Conservation (phyloP, 495 filamentous ascomycete species). For the Xylaria flabelliformis region DNA sequence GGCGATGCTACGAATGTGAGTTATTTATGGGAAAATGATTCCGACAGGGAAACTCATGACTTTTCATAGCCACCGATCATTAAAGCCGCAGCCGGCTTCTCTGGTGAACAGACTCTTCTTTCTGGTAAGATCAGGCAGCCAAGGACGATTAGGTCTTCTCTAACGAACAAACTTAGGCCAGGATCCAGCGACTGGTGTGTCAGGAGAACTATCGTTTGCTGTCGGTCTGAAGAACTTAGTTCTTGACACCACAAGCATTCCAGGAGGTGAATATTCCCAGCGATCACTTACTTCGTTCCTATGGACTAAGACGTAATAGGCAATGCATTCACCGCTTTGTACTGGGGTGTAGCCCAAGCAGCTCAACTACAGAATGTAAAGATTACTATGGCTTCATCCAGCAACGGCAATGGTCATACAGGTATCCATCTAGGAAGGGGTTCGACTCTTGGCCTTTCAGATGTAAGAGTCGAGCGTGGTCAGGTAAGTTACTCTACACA, state of each 20-base stretch:
- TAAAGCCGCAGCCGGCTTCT: slow-evolving; percentile 60
- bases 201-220: slow-evolving; percentile 58
- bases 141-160: slow-evolving; percentile 54
- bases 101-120: slow-evolving; percentile 41
- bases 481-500: slow-evolving; percentile 35
- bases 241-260: slow-evolving; percentile 67
- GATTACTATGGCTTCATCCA: slow-evolving; percentile 62
- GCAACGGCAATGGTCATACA: slow-evolving; percentile 59
- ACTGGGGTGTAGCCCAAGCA: slow-evolving; percentile 73
- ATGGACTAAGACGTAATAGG: slow-evolving; percentile 32
- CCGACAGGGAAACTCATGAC: background rate
- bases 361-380: slow-evolving; percentile 72
- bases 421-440: slow-evolving; percentile 69
- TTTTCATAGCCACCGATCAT: slow-evolving; percentile 57
- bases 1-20: slow-evolving; percentile 69
- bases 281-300: background rate
- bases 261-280: slow-evolving; percentile 37
- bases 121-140: slow-evolving; percentile 23
- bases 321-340: slow-evolving; percentile 62
- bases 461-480: slow-evolving; percentile 47
- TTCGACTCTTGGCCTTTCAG: slow-evolving; percentile 46
- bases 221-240: slow-evolving; percentile 72
- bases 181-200: slow-evolving; percentile 33
- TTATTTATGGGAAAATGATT: background rate
- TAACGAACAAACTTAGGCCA: slow-evolving; percentile 16